Conservation (phyloP, 2,329 filamentous ascomycete genomes). For the Aureobasidium sp. region DNA sequence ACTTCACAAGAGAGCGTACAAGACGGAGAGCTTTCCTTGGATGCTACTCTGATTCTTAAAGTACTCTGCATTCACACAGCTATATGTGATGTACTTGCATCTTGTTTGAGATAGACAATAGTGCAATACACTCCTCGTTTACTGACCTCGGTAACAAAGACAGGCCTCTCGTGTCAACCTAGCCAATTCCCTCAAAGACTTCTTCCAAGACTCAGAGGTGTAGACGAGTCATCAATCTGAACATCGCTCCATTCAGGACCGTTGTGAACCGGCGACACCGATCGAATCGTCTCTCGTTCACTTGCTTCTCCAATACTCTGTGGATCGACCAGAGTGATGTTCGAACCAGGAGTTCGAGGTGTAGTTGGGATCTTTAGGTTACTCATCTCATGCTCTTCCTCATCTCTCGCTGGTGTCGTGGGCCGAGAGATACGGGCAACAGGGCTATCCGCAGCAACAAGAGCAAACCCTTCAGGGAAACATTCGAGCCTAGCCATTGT, state of each 20-base stretch:
- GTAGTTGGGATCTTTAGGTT: neutral
- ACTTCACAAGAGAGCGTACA: no score
- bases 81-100: no score
- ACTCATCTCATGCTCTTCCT: neutral
- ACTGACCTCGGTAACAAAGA: neutral
- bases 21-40: no score
- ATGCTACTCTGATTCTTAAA: no score
- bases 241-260: neutral
- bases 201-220: neutral
- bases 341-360: neutral
- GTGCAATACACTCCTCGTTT: no score
- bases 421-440: neutral
- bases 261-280: neutral
- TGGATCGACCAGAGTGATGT: neutral
- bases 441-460: neutral
- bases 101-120: no score
- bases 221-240: neutral
- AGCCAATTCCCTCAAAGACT: neutral
- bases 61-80: no score
- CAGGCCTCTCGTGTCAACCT: no score
- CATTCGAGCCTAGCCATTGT: neutral
- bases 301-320: neutral
- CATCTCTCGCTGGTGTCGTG: neutral
- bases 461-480: neutral
- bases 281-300: neutral